These are phyloP conservation scores for Penicillium paneum DNA, from an alignment of 2,329 filamentous ascomycete genomes.

Conservation along the genomic window DNA sequence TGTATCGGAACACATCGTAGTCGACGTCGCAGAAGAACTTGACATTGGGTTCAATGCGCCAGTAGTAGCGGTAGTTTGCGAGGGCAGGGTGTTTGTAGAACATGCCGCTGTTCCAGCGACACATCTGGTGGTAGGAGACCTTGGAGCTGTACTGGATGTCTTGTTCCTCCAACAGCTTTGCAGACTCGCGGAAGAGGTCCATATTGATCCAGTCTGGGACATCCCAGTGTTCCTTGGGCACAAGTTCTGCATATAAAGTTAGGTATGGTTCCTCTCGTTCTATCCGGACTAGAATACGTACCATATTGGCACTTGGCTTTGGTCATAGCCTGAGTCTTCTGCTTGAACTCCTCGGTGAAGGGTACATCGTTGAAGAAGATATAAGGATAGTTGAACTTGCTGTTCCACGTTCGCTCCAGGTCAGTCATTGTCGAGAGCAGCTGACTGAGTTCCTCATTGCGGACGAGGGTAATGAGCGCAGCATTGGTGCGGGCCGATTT, in stretches of 20 bases:
- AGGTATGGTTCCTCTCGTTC: constrained; percentile 16
- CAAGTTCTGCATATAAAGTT: constrained; percentile 59
- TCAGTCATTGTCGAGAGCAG: constrained; percentile 88
- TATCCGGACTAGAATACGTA: constrained; percentile 40
- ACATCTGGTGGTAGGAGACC: constrained; percentile 97
- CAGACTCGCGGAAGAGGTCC: constrained; percentile 80
- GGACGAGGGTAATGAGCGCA: constrained; percentile 84
- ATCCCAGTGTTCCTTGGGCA: constrained; percentile 94
- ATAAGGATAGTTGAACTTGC: constrained; percentile 99
- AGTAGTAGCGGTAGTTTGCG: constrained; percentile 82
- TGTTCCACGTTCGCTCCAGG: constrained; percentile 91
- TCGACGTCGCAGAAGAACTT: constrained; percentile 99
- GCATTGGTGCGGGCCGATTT: constrained; percentile 86
- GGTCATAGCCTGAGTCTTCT: constrained; percentile 71
- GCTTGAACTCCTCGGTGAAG: constrained; percentile 91
- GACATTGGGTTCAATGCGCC: constrained; percentile 97
- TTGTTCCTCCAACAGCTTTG: constrained; percentile 75
- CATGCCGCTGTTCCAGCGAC: constrained; percentile 95
- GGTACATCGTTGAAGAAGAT: constrained; percentile 97
- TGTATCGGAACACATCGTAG: constrained; percentile 97
- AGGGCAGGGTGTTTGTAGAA: constrained; percentile 97
- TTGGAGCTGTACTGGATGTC: constrained; percentile 86
- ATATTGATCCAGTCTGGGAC: constrained; percentile 88
- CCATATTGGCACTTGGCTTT: constrained; percentile 86
- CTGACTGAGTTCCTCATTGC: constrained; percentile 81